Base-by-base conservation (phyloP, 257 asterid genomes). In the Nicotiana knightiana region DNA sequence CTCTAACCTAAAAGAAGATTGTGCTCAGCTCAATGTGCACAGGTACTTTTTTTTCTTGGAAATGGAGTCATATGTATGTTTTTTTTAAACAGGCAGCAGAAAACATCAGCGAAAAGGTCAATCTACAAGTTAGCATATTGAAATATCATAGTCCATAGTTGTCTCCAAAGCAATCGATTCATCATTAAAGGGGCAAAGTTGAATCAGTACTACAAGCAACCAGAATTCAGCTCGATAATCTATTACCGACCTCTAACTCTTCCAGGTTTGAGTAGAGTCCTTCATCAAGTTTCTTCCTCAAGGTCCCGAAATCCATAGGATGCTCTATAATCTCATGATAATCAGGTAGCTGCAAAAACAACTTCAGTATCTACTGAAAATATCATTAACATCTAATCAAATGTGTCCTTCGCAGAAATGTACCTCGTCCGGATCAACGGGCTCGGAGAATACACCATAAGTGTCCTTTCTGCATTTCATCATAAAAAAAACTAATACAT, bases 231-330 rank as follows among this genome's bases (percentile, higher is more conserved):
- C 73, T 43, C 37, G 58, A 15, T 18, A 43, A 35, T 43, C 57
- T 17, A 82, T 51, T 80, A 86, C 94, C 76, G 83, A 95, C 99
- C 98, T 95, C 99, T 77, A 95, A 80, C 53, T 91, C 97, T 81
- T 91, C 97, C 90, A 95, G 82, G 83, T 65, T 85, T 33, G 81
- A 86, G 77, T 95, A 95, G 55, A 70, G 87, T 46, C 94, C 89
- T 9, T 80, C 73, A 16, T 89, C 87, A 39, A 95, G 97, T 86
- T 95, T 95, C 89, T 91, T 90, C 86, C 96, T 89, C 86, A 95
- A 87, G 13, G 98, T 93, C 83, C 97, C 94, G 79, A 95, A 95
- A 89, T 95, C 99, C 98, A 95, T 93, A 53, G 99, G 99, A 7
- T 88, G 87, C 85, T 95, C 87, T 82, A 95, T 86, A 3, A 93